phyloP scores from a whole-genome alignment of 1,139 yeast genomes.

The Chernovozyma aurita region DNA sequence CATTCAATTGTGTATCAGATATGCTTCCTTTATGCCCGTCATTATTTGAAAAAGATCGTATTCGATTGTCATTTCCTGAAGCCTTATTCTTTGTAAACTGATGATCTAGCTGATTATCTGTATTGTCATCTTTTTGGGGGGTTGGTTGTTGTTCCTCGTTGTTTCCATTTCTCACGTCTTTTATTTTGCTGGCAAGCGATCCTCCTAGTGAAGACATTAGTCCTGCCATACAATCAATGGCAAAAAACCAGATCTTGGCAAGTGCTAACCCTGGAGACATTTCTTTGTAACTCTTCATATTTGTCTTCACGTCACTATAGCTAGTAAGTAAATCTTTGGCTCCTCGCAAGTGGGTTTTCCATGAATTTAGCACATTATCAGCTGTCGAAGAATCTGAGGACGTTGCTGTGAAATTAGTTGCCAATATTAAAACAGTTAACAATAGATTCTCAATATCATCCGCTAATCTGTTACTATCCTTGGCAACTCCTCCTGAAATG shows the following conservation, averaged over 20 bases:
- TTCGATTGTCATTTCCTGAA: neutral
- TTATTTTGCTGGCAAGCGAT: conserved; percentile 15
- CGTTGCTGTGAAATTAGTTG: conserved; percentile 35
- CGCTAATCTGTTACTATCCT: conserved; percentile 11
- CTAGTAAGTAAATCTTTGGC: conserved; percentile 36
- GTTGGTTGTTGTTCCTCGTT: conserved; percentile 2
- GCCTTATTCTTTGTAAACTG: neutral
- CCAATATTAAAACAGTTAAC: conserved; percentile 34
- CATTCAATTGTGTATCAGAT: conserved; percentile 1
- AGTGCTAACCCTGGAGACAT: conserved; percentile 36
- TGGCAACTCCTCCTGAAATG: conserved; percentile 11
- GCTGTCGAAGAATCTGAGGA: conserved; percentile 8
- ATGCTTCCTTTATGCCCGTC: neutral
- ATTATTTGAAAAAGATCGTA: neutral
- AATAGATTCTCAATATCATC: conserved; percentile 35
- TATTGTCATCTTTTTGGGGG: neutral
- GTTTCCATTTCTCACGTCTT: conserved; percentile 1
- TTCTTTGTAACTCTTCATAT: conserved; percentile 8
- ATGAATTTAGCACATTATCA: conserved; percentile 19
- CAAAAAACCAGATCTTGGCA: conserved; percentile 44
- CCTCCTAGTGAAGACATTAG: conserved; percentile 30
- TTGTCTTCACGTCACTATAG: conserved; percentile 22
- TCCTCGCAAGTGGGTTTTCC: conserved; percentile 40
- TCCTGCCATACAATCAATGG: conserved; percentile 37
- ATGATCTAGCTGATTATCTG: neutral